Evolutionary conservation across 352 stramenopile species (phyloP).

Genomic region (Blastocystis sp.): DNA sequence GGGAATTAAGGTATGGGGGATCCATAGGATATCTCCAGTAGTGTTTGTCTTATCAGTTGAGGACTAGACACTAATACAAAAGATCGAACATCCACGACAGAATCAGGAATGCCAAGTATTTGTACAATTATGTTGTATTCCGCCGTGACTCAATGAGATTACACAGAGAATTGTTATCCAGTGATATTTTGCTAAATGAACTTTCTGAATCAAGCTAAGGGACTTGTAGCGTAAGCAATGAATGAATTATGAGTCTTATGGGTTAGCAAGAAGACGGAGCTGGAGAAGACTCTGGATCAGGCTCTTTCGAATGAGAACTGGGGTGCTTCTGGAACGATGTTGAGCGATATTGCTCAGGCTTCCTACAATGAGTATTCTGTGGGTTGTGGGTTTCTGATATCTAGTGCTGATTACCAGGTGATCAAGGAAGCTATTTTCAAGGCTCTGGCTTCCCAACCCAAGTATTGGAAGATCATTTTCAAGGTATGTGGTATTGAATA

Average conservation of each 20-base stretch:
- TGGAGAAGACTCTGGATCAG: conserved; percentile 54
- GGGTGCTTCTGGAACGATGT: conserved; percentile 67
- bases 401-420: conserved; percentile 77
- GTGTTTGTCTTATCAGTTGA: conserved; percentile 22
- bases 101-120: too few species aligned
- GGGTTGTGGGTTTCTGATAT: conserved; percentile 9
- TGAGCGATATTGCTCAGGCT: conserved; percentile 93
- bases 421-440: conserved; percentile 90
- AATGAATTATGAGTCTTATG: background rate
- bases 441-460: conserved; percentile 76
- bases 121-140: too few species aligned
- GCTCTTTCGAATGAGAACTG: conserved; percentile 60
- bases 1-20: background rate
- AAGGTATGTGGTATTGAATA: conserved; percentile 70
- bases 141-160: too few species aligned
- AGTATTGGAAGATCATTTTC: conserved; percentile 92
- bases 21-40: too few species aligned
- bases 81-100: too few species aligned
- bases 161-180: too few species aligned
- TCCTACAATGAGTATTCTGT: conserved; percentile 76
- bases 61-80: too few species aligned
- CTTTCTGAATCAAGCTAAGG: conserved; percentile 54
- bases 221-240: conserved; percentile 21
- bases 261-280: conserved; percentile 56
- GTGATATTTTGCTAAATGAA: conserved; percentile 23